Conservation (phyloP, 2,329 filamentous ascomycete species). For the Bertia moriformis region DNA sequence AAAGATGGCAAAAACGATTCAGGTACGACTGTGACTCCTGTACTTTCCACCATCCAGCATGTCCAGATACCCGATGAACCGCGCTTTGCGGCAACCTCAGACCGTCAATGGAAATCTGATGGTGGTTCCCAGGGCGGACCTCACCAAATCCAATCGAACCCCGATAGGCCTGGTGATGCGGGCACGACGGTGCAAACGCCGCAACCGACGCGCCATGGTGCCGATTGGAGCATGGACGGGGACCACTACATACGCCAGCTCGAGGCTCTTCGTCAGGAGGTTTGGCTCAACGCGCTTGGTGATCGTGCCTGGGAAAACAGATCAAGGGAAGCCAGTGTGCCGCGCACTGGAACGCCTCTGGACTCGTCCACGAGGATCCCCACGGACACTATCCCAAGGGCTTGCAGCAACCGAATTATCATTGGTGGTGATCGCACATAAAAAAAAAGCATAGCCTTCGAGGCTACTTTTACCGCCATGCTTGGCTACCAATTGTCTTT, state of each 20-base stretch:
- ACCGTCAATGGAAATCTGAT: conserved; percentile 1
- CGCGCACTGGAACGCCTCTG: not conserved
- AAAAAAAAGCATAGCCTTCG: too few species aligned
- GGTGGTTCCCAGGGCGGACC: not conserved
- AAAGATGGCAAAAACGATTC: not conserved
- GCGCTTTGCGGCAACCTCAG: not conserved
- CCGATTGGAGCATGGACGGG: not conserved
- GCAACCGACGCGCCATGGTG: too few species aligned
- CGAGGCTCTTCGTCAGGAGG: not conserved
- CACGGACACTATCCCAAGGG: not conserved
- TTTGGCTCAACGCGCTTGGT: not conserved
- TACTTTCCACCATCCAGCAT: not conserved
- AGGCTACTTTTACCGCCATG: too few species aligned
- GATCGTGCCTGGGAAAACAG: not conserved
- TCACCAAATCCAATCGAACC: too few species aligned
- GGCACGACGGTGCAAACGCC: too few species aligned
- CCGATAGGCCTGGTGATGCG: too few species aligned
- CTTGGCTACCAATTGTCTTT: too few species aligned
- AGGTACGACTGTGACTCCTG: not conserved
- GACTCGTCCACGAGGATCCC: not conserved
- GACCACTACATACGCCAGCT: not conserved
- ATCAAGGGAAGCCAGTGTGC: not conserved
- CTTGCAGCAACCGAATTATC: not conserved
- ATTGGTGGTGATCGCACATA: not conserved
- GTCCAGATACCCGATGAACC: not conserved